Evolutionary conservation across 1,139 yeast species (phyloP), one percentile per base, ranked within the genome.

Genomic region (Pichia sp.): DNA sequence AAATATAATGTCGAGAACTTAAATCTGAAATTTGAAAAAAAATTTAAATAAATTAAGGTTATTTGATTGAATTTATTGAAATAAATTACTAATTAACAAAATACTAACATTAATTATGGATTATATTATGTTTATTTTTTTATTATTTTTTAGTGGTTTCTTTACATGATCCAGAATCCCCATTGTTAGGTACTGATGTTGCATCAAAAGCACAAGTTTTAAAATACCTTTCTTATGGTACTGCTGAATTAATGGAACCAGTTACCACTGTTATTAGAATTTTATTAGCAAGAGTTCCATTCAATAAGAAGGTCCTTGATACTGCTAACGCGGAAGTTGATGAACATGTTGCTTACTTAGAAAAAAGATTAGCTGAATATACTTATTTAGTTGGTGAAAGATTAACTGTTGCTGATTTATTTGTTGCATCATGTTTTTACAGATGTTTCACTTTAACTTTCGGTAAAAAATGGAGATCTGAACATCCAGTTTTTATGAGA

Each of bases 371-470:
- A 62, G 64, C 71, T 54, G 76, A 80, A 62, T 77, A 75, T 80
- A 87, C 97, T 53, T 92, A 76, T 75, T 79, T 92, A 65, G 97
- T 82, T 60, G 94, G 95, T 64, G 97, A 90, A 74, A 78, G 92
- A 72, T 62, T 86, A 61, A 73, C 97, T 46, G 65, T 82, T 54
- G 97, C 97, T 62, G 98, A 92, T 70, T 65, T 87, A 59, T 75
- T 76, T 61, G 69, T 74, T 57, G 90, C 84, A 56, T 61, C 80
- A 51, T 62, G 72, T 55, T 69, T 79, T 58, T 60, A 68, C 65
- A 78, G 90, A 71, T 83, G 82, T 52, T 86, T 85, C 73, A 68
- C 74, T 55, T 60, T 62, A 67, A 65, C 87, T 54, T 84, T 78
- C 67, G 97, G 90, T 63, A 60, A 70, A 43, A 81, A 81, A 61